Base-by-base conservation (phyloP, 176 grass and related monocot species). In the Phyllostachys edulis region DNA sequence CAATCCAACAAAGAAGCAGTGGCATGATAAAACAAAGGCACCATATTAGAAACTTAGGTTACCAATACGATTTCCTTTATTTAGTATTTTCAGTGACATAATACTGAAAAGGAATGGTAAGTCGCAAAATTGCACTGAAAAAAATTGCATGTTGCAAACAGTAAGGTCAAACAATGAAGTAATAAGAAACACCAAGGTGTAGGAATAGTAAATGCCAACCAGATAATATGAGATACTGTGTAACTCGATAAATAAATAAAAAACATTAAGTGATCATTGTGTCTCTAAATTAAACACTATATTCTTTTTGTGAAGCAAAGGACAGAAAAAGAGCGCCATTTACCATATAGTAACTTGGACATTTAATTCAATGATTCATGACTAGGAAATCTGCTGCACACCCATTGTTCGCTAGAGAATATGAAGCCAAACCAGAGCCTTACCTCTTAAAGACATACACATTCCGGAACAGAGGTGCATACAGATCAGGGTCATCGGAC, bases 401-500 rank as follows among this genome's bases (percentile, higher is more conserved):
- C 7, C 6, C n/a, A 81, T 50, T 57, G 56, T 45, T 59, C 54
- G n/a, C 23, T 18, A 75, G 37, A 67, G 7, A 79, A 79, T 74
- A 74, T 68, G 51, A 50, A 79, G 26, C 15, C 38, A 81, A 85
- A 51, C 13, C 29, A 66, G 23, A 16, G 0, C 39, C 51, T 81
- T 84, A 95, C 95, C 89, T 91, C 84, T 85, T 94, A 82, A 95
- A 98, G n/a, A 78, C 68, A 1, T 93, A 93, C 2, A 92, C 41
- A 61, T 95, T 98, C 65, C 37, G 54, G 32, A 93, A 98, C 60
- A 98, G 40, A 32, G 91, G 91, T 2, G 87, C 69, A 77, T 93
- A 88, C 57, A 98, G 79, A 68, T 95, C 89, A 63, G 89, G 89
- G 40, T 95, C 82, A 85, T 88, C 41, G 20, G 50, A 78, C 38